Conservation (phyloP, 2,329 filamentous ascomycete genomes). For the Fusarium phyllophilum region DNA sequence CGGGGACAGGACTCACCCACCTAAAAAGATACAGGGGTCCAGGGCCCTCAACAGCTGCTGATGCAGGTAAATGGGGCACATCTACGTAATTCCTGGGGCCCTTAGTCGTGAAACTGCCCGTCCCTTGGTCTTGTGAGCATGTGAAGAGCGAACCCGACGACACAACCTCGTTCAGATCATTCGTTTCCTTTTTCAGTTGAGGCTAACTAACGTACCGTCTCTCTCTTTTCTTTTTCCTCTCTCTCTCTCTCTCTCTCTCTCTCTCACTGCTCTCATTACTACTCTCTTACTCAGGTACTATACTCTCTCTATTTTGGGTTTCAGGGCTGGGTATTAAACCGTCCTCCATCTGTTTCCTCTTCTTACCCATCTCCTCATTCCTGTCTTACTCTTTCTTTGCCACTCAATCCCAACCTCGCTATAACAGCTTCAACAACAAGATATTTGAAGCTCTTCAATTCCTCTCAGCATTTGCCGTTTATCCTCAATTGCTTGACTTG, state of each 20-base stretch:
- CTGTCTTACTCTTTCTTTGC: conserved; percentile 1
- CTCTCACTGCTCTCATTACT: background rate
- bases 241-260: background rate
- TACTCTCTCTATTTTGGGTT: conserved; percentile 1
- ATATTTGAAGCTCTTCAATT: background rate
- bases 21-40: conserved; percentile 8
- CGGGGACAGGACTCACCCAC: conserved; percentile 26
- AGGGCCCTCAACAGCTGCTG: conserved; percentile 14
- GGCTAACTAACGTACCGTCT: background rate
- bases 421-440: background rate
- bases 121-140: conserved; percentile 38
- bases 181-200: background rate
- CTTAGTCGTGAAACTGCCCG: conserved; percentile 15
- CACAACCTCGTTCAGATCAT: background rate
- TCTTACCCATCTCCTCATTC: background rate
- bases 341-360: conserved; percentile 11
- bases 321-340: conserved; percentile 4
- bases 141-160: conserved; percentile 21
- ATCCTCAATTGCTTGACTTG: conserved; percentile 1
- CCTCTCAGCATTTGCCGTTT: background rate
- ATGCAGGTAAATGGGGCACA: conserved; percentile 27
- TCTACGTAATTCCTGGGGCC: conserved; percentile 34
- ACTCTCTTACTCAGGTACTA: background rate
- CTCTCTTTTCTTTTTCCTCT: background rate
- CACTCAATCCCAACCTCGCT: background rate